Evolutionary conservation across 768 basidiomycete genomes (phyloP), one percentile per base, ranked within the genome.

Genomic region (Cystofilobasidium capitatum): DNA sequence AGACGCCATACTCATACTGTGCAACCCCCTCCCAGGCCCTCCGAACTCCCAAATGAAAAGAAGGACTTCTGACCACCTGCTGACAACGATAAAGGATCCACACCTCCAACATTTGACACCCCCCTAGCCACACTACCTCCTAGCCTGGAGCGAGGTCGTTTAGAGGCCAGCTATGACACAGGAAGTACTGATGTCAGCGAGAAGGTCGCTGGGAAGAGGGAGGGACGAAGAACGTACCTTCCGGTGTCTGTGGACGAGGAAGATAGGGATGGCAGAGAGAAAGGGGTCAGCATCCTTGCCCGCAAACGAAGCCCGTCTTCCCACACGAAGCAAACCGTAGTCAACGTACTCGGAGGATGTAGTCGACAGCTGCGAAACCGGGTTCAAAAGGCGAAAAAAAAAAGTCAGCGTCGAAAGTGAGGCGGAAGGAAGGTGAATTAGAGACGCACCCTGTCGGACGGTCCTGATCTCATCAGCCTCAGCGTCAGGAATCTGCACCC

Each of bases 401-500:
- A 33, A 55, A 67, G 67, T 71, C 69, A 58, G 29, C 24, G 1
- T 24, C n/a, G 64, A 70, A 70, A 24, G 42, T 22, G 20, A 35
- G 47, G 42, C 16, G 60, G 24, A 47, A 45, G 57, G 58, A 45
- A 58, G 17, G 55, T 36, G 35, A 64, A 62, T 29, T 60, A 49
- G 39, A 33, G 6, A 75, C 83, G 65, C 74, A 92, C 93, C 94
- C 78, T 97, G 88, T 72, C 85, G 83, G 62, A 98, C 89, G 9
- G 89, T 91, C 74, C 85, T 86, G 75, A 98, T 97, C 73, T 86
- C 86, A 77, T 97, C 94, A 13, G 93, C 94, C 78, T 99, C 96
- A 42, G 83, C 86, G 74, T 99, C 96, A 20, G 96, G 94, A 74
- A 99, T 99, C 66, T 55, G 47, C n/a, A 13, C n/a, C n/a, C n/a